phyloP scores from a whole-genome alignment of 805 yeast genomes.

The Wickerhamiella bombiphila region DNA sequence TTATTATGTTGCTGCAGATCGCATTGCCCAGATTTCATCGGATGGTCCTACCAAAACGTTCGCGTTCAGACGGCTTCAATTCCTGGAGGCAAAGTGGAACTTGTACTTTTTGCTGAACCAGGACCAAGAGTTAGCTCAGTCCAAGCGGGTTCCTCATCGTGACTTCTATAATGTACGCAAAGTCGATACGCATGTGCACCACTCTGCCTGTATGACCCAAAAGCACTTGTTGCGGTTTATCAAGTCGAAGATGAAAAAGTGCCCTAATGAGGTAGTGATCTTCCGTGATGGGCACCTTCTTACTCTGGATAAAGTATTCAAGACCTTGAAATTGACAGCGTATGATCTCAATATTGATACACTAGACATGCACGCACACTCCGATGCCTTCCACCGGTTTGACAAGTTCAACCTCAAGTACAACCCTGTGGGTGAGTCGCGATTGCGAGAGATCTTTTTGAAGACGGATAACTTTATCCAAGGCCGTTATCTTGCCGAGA shows the following conservation, averaged over 20 bases:
- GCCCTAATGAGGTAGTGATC: constrained; percentile 79
- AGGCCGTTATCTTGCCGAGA: constrained; percentile 83
- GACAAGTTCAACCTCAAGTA: constrained; percentile 95
- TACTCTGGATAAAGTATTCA: constrained; percentile 78
- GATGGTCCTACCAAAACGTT: constrained; percentile 96
- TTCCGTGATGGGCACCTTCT: constrained; percentile 82
- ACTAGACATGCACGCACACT: constrained; percentile 97
- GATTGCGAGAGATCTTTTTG: constrained; percentile 87
- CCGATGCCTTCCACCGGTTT: constrained; percentile 93
- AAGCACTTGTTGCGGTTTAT: constrained; percentile 89
- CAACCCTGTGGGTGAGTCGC: constrained; percentile 96
- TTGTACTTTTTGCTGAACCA: constrained; percentile 77
- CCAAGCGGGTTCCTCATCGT: constrained; percentile 89
- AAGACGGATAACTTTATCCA: constrained; percentile 88
- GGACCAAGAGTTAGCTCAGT: constrained; percentile 79
- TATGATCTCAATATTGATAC: constrained; percentile 94
- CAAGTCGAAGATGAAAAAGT: constrained; percentile 80
- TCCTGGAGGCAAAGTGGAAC: constrained; percentile 94
- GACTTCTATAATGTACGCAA: constrained; percentile 94
- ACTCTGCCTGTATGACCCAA: constrained; percentile 98
- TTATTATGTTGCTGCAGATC: constrained; percentile 70
- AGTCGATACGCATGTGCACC: constrained; percentile 97
- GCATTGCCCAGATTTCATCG: constrained; percentile 56
- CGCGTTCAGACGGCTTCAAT: constrained; percentile 86
- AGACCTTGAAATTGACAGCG: constrained; percentile 80